Conservation (phyloP, 2,329 filamentous ascomycete species). For the Bertia moriformis region DNA sequence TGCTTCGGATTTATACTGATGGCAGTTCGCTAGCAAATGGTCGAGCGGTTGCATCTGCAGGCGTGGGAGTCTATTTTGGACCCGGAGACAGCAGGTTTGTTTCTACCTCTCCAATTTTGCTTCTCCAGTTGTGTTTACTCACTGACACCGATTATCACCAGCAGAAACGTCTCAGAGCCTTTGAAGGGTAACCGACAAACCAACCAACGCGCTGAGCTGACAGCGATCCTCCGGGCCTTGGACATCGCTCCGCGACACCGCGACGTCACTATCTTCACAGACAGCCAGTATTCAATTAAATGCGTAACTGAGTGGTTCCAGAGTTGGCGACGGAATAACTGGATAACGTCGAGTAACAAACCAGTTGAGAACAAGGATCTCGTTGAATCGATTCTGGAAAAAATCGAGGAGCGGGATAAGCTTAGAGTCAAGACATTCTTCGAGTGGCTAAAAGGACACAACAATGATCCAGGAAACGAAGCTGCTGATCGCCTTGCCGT, state of each 20-base stretch:
- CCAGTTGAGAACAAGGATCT: slow-evolving; percentile 57
- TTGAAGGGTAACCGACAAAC: slow-evolving; percentile 36
- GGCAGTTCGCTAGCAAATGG: slow-evolving; percentile 48
- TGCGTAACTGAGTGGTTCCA: slow-evolving; percentile 54
- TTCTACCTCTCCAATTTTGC: slow-evolving; percentile 4
- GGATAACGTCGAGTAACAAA: slow-evolving; percentile 44
- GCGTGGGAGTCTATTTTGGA: slow-evolving; percentile 52
- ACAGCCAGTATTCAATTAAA: slow-evolving; percentile 56
- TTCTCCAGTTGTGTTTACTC: slow-evolving; percentile 6
- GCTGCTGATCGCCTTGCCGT: slow-evolving; percentile 50
- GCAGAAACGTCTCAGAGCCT: slow-evolving; percentile 33
- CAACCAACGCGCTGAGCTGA: slow-evolving; percentile 60
- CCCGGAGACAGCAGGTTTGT: slow-evolving; percentile 36
- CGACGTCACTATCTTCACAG: slow-evolving; percentile 47
- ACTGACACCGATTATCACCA: slow-evolving; percentile 5
- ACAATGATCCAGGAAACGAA: slow-evolving; percentile 43
- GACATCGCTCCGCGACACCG: slow-evolving; percentile 50
- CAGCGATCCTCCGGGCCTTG: slow-evolving; percentile 53
- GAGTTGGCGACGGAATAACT: slow-evolving; percentile 46
- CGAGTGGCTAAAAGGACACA: slow-evolving; percentile 58
- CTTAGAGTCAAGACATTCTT: slow-evolving; percentile 38
- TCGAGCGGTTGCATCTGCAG: slow-evolving; percentile 33
- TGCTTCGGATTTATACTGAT: slow-evolving; percentile 48
- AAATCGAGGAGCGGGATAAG: slow-evolving; percentile 42
- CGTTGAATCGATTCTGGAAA: slow-evolving; percentile 42